Evolutionary conservation across 148 eudicot genomes (phyloP).

Genomic region (Dianthus caryophyllus): DNA sequence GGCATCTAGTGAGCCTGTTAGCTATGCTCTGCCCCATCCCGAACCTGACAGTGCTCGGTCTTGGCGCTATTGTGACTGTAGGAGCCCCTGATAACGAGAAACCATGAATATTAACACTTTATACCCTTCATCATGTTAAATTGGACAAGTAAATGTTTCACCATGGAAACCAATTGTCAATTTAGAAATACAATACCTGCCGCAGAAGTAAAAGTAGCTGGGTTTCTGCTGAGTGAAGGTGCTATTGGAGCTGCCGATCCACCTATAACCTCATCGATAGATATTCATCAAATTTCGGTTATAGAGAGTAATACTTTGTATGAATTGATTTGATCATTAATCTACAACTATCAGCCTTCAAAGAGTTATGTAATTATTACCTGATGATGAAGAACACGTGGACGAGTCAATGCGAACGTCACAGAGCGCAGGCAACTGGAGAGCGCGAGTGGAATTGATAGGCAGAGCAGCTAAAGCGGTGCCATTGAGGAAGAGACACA

Average conservation of each 20-base stretch:
- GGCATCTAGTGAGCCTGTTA: constrained; percentile 23
- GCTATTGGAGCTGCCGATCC: constrained; percentile 34
- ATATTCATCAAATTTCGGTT: background rate
- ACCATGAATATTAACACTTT: background rate
- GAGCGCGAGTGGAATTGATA: constrained; percentile 55
- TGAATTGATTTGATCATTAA: background rate
- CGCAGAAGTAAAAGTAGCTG: constrained; percentile 32
- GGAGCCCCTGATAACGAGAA: constrained; percentile 44
- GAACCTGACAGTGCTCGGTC: constrained; percentile 35
- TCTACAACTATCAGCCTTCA: background rate
- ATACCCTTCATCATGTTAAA: too few relatives aligned
- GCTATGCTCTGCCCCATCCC: constrained; percentile 34
- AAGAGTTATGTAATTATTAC: constrained; percentile 6
- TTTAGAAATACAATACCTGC: constrained; percentile 26
- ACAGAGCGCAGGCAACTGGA: constrained; percentile 55
- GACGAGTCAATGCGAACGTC: constrained; percentile 39
- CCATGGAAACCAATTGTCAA: background rate
- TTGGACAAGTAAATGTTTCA: background rate
- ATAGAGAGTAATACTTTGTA: too few relatives aligned
- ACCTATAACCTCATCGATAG: constrained; percentile 23
- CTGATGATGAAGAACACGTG: constrained; percentile 46
- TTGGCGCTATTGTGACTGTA: constrained; percentile 38
- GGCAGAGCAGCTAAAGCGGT: constrained; percentile 53
- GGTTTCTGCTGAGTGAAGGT: constrained; percentile 34
- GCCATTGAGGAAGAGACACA: constrained; percentile 60